These are phyloP conservation scores for Phytopythium oedochilum DNA, from an alignment of 352 stramenopile genomes.

Conservation along the genomic window DNA sequence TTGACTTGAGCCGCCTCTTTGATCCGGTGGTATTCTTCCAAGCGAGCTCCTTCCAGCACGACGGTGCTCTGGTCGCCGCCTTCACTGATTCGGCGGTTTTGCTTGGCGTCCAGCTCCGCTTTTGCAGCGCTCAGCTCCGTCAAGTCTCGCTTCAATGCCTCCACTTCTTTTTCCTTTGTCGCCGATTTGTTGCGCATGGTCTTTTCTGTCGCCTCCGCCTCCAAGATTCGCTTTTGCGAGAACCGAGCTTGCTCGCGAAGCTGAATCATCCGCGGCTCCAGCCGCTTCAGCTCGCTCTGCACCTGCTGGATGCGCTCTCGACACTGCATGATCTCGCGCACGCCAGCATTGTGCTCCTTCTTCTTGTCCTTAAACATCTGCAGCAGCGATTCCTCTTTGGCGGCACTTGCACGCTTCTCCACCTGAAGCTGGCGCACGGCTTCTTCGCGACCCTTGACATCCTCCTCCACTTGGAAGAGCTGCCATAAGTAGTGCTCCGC, in stretches of 20 bases:
- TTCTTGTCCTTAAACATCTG: conserved; percentile 64
- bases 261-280: conserved; percentile 67
- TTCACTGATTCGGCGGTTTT: conserved; percentile 24
- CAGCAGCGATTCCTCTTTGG: conserved; percentile 45
- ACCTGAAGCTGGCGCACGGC: conserved; percentile 50
- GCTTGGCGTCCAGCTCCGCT: conserved; percentile 42
- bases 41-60: conserved; percentile 51
- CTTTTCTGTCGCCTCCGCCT: conserved; percentile 41
- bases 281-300: conserved; percentile 83
- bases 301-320: conserved; percentile 70
- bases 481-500: conserved; percentile 96
- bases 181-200: conserved; percentile 70
- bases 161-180: conserved; percentile 84
- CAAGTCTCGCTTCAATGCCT: conserved; percentile 69
- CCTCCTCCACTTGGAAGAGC: conserved; percentile 92
- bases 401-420: conserved; percentile 25
- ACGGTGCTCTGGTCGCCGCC: conserved; percentile 38
- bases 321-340: conserved; percentile 59
- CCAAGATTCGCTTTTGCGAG: conserved; percentile 55
- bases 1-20: conserved; percentile 68
- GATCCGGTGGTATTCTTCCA: conserved; percentile 85
- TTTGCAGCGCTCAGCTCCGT: conserved; percentile 58
- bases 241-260: conserved; percentile 90
- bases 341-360: conserved; percentile 46
- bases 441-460: conserved; percentile 83